These are phyloP conservation scores for Fusarium solani-melongenae DNA, from an alignment of 2,329 filamentous ascomycete species.

Conservation along the genomic window DNA sequence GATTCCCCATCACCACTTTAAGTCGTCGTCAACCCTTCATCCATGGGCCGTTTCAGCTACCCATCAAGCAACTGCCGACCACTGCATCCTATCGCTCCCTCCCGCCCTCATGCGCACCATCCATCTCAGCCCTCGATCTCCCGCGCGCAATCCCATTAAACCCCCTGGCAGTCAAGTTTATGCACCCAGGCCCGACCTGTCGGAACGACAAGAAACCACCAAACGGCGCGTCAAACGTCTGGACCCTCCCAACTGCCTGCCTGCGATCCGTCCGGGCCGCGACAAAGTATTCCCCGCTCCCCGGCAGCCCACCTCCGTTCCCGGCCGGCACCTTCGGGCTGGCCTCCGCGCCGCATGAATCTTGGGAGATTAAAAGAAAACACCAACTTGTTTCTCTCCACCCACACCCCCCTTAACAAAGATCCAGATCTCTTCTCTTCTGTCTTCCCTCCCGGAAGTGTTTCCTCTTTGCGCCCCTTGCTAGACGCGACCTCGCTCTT, in stretches of 20 bases:
- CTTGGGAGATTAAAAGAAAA: constrained; percentile 38
- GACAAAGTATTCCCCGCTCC: constrained; percentile 16
- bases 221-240: background rate
- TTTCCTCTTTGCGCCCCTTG: constrained; percentile 10
- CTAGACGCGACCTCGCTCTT: background rate
- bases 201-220: background rate
- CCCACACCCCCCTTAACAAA: constrained; percentile 2
- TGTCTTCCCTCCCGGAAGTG: background rate
- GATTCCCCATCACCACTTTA: background rate
- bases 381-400: constrained; percentile 14
- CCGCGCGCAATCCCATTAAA: background rate
- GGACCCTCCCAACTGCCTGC: background rate
- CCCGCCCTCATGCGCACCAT: background rate
- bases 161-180: background rate
- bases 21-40: background rate
- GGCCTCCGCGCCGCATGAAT: constrained; percentile 40
- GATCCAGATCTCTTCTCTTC: constrained; percentile 23
- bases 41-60: background rate
- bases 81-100: background rate
- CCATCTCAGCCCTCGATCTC: constrained; percentile 3
- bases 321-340: constrained; percentile 34
- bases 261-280: background rate
- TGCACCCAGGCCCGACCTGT: background rate
- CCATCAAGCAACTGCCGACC: constrained; percentile 23
- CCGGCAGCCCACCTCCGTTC: constrained; percentile 6